Evolutionary conservation across 139 green algal genomes (phyloP).

Genomic region (Trebouxia sp.): DNA sequence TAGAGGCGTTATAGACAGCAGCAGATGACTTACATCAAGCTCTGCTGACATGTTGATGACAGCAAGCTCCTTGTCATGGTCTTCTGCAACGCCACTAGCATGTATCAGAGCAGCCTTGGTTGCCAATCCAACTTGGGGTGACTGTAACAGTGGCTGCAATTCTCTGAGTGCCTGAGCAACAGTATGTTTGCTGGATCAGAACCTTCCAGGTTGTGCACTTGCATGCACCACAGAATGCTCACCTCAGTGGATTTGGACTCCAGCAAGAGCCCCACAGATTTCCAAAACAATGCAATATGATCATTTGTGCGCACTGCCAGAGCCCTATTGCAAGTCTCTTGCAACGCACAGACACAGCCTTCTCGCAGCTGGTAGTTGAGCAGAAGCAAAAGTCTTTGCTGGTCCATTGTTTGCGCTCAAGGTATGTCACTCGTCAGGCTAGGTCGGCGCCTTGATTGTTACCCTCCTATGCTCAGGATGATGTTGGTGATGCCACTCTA

Average conservation of each 20-base stretch:
- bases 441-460: too few species aligned
- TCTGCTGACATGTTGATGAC: conserved; percentile 50
- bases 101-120: conserved; percentile 55
- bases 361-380: conserved; percentile 63
- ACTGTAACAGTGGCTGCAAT: conserved; percentile 41
- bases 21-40: conserved; percentile 46
- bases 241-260: conserved; percentile 60
- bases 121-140: conserved; percentile 52
- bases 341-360: conserved; percentile 59
- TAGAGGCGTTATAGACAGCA: background rate
- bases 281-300: conserved; percentile 60
- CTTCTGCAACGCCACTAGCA: conserved; percentile 53
- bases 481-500: too few species aligned
- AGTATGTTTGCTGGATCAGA: background rate
- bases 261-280: conserved; percentile 57
- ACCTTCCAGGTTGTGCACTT: background rate
- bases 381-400: background rate
- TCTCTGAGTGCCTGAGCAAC: conserved; percentile 59
- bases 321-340: conserved; percentile 63
- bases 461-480: too few species aligned
- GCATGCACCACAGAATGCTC: background rate
- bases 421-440: too few species aligned
- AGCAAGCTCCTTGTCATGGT: conserved; percentile 60
- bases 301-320: conserved; percentile 56
- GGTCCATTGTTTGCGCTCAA: background rate